A percentile compares a stretch with the other conserved stretches of the same genome.
Conservation (phyloP, 2,329 filamentous ascomycete species). For the Epichloe sp. region DNA sequence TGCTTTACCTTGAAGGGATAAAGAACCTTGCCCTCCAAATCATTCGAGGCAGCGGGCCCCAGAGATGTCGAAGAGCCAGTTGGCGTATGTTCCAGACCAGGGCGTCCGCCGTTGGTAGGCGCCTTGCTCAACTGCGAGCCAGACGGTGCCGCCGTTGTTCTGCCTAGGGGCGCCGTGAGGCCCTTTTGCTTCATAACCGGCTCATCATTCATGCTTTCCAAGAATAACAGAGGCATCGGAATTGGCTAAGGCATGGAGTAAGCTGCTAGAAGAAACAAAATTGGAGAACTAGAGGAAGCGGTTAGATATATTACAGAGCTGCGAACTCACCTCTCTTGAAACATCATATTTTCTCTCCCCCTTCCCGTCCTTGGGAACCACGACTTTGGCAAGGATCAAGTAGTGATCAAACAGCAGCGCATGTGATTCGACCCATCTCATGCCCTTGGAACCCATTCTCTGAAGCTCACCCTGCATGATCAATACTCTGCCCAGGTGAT, state of each 20-base stretch:
- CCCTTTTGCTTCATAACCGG: conserved; percentile 75
- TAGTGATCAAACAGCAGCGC: conserved; percentile 95
- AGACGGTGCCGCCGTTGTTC: conserved; percentile 47
- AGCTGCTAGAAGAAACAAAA: conserved; percentile 14
- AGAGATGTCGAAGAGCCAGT: conserved; percentile 54
- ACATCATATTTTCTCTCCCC: conserved; percentile 84
- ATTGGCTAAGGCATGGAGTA: conserved; percentile 47
- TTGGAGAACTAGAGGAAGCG: background rate
- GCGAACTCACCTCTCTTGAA: conserved; percentile 58
- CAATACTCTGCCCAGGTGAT: conserved; percentile 84
- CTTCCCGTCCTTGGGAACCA: conserved; percentile 52
- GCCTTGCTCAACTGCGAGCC: conserved; percentile 46
- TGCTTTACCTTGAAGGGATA: conserved; percentile 96
- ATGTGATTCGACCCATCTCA: conserved; percentile 89
- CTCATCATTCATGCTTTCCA: conserved; percentile 88
- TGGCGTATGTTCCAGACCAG: conserved; percentile 52
- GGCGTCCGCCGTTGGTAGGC: conserved; percentile 37
- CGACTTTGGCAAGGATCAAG: conserved; percentile 77
- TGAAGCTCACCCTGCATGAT: conserved; percentile 83
- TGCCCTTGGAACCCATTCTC: conserved; percentile 74
- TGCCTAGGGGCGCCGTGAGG: conserved; percentile 47
- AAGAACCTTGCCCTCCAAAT: conserved; percentile 69
- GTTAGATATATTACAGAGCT: too few species aligned
- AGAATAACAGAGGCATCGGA: conserved; percentile 85
- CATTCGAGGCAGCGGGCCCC: conserved; percentile 36